Base-by-base conservation (phyloP, 2,329 filamentous ascomycete species). In the Aureobasidium sp. region DNA sequence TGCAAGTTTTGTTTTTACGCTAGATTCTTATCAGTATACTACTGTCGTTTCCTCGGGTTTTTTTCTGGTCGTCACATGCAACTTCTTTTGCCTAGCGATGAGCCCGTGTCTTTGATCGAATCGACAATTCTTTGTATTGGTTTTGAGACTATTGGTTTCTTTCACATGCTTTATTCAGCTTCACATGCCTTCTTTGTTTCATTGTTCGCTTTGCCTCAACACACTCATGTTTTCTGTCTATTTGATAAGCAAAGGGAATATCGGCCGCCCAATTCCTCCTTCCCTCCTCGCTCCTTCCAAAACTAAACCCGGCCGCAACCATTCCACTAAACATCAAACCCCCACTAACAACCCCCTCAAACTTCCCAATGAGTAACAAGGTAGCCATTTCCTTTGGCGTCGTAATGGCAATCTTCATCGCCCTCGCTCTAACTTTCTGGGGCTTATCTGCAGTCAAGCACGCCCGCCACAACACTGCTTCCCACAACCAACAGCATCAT, bases 321-420 rank as follows among this genome's bases (percentile, higher is more conserved):
- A 44, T 45, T 22, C 39, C 39, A 42, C 27, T 37, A 56, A 34
- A 22, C 17, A 53, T 34, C 31, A 34, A 12, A 44, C 36, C 29
- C 41, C 29, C 37, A 57, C 15, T 34, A 11, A 45, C 42, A 58
- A 39, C 17, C 5, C 22, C 17, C 20, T 12, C 22, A 34, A 36
- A 29, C 17, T 41, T 29, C 2, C 5, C 22, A 2, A 59, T 59
- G 55, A 12, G 15, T 20, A 59, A 59, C 20, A 59, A 59, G 34
- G 41, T 44, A 22, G 55, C 42, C 20, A 31, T 15, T 2, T 37
- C 15, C 15, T 44, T 59, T 8, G 55, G 42, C 14, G 34, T 59
- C 0, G 22, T 59, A 1, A 47, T 59, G 42, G 55, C 55, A 3
- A 22, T 65, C 57, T 48, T 65, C 55, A 48, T 60, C 56, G 17